Conservation (phyloP, 116 monocot species). For the Phalaenopsis hybrid region DNA sequence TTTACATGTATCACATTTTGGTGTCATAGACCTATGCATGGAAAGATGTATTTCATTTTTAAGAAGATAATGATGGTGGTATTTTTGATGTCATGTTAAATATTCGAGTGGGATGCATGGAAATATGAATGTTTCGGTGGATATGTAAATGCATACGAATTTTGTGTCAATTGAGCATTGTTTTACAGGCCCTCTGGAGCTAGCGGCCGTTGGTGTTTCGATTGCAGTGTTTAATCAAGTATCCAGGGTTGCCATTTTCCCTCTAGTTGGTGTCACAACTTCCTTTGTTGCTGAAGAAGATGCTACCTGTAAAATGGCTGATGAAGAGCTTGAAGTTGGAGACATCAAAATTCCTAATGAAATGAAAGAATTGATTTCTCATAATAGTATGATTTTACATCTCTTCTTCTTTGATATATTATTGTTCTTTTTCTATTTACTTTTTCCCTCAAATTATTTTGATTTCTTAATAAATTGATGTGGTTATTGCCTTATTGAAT, state of each 20-base stretch:
- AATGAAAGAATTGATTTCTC: slow-evolving; percentile 32
- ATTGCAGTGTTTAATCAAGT: slow-evolving; percentile 83
- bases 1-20: too few relatives aligned
- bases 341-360: slow-evolving; percentile 23
- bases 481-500: slow-evolving; percentile 3
- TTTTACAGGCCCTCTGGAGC: slow-evolving; percentile 59
- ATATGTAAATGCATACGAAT: too few relatives aligned
- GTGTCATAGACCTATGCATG: too few relatives aligned
- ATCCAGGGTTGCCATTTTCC: slow-evolving; percentile 69
- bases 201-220: slow-evolving; percentile 76
- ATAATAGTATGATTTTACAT: slow-evolving; percentile 22
- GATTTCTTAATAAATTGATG: slow-evolving; percentile 1
- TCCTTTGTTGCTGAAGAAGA: slow-evolving; percentile 88
- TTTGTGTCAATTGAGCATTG: neutral
- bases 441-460: neutral
- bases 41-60: too few relatives aligned
- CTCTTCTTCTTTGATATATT: neutral
- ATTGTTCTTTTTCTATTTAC: neutral
- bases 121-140: too few relatives aligned
- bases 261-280: slow-evolving; percentile 75
- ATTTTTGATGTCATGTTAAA: too few relatives aligned
- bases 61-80: too few relatives aligned
- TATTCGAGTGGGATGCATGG: too few relatives aligned
- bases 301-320: slow-evolving; percentile 27
- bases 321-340: slow-evolving; percentile 20